These are phyloP conservation scores for Ascochyta fabae DNA, from an alignment of 2,329 filamentous ascomycete species.

Conservation along the genomic window DNA sequence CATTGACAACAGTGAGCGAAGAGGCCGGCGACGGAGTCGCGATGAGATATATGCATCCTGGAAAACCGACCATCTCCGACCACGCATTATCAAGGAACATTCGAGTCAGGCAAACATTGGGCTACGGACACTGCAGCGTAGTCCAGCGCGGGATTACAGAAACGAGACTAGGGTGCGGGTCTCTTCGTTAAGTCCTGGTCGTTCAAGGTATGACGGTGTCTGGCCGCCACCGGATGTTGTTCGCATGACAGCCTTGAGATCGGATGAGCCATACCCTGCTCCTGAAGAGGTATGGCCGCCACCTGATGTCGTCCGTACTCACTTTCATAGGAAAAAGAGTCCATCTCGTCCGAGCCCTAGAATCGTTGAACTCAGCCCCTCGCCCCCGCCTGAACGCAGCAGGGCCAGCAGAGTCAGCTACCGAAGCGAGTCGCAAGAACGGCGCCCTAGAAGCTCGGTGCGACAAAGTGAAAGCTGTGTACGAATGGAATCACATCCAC, in stretches of 20 bases:
- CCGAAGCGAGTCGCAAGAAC: constrained; percentile 26
- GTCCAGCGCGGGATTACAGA: constrained; percentile 14
- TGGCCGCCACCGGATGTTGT: constrained; percentile 31
- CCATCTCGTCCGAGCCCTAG: constrained; percentile 21
- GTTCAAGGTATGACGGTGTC: constrained; percentile 25
- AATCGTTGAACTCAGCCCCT: constrained; percentile 34
- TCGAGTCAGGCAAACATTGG: constrained; percentile 34
- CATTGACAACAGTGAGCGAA: constrained; percentile 24
- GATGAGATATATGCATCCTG: constrained; percentile 26
- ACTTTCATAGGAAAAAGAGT: constrained; percentile 25
- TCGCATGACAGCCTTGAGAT: constrained; percentile 8
- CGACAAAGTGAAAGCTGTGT: constrained; percentile 24
- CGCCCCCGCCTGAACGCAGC: constrained; percentile 27
- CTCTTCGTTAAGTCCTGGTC: constrained; percentile 31
- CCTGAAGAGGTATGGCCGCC: constrained; percentile 32
- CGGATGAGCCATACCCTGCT: constrained; percentile 1
- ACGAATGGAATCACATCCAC: constrained; percentile 36
- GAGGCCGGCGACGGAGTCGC: constrained; percentile 34
- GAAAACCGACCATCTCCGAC: constrained; percentile 26
- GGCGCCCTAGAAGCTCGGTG: constrained; percentile 12
- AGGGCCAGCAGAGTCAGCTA: constrained; percentile 24
- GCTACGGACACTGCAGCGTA: constrained; percentile 33
- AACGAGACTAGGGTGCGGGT: constrained; percentile 21
- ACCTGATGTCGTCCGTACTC: constrained; percentile 34
- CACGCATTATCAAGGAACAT: constrained; percentile 20